Evolutionary conservation across 2,329 filamentous ascomycete species (phyloP).

Genomic region (Trichoderma koningiopsis): DNA sequence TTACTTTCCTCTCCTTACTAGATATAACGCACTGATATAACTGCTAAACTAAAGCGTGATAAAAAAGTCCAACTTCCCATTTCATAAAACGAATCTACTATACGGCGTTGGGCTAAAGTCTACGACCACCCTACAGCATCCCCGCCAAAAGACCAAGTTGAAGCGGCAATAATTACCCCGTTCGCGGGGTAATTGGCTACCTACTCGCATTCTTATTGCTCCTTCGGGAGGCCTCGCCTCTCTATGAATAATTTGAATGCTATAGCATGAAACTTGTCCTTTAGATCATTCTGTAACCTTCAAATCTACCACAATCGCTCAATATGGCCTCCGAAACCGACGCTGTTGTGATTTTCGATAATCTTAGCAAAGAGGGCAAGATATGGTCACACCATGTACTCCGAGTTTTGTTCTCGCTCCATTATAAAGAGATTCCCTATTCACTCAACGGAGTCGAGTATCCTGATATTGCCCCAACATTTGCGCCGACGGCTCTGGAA

Average conservation of each 20-base stretch:
- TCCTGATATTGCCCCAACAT: not conserved
- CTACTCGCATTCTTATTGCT: not conserved
- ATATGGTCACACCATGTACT: not conserved
- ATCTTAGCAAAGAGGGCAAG: not conserved
- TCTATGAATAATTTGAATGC: not conserved
- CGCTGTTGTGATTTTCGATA: not conserved
- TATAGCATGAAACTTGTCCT: not conserved
- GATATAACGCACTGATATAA: no score
- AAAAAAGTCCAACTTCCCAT: no score
- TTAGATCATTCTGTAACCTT: not conserved
- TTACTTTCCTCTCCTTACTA: no score
- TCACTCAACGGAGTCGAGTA: not conserved
- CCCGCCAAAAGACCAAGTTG: not conserved
- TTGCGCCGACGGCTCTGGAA: not conserved
- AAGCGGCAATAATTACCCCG: not conserved
- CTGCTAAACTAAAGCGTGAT: no score
- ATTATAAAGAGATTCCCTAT: not conserved
- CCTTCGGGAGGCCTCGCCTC: not conserved
- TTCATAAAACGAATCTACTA: no score
- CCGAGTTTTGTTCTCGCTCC: not conserved
- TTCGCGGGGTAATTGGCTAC: not conserved
- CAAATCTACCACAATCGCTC: not conserved
- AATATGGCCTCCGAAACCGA: not conserved
- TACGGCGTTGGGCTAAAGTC: no score
- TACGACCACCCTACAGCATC: no score